Percentiles rank a stretch among this genome's conserved stretches.
phyloP scores from a whole-genome alignment of 2,329 filamentous ascomycete genomes.

The Cladosporium sp. region DNA sequence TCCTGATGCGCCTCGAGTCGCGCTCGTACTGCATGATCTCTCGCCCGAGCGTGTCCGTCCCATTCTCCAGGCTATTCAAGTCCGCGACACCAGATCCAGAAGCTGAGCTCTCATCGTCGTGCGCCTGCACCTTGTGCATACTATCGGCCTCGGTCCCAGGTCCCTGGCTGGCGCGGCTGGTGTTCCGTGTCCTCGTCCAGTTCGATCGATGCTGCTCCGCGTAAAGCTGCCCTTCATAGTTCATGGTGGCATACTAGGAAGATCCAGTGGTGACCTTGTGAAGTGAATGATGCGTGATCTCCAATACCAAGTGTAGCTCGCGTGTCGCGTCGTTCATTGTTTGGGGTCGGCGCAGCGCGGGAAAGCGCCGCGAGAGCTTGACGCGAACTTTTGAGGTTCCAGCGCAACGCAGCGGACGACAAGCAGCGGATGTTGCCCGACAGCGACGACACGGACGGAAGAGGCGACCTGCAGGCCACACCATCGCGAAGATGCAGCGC shows the following conservation, averaged over 20 bases:
- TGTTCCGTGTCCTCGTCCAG: not conserved
- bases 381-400: too few species aligned
- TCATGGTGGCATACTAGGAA: not conserved
- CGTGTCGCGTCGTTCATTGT: too few species aligned
- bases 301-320: too few species aligned
- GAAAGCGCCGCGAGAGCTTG: too few species aligned
- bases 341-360: too few species aligned
- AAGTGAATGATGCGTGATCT: not conserved
- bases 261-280: not conserved
- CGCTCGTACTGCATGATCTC: conserved; percentile 39
- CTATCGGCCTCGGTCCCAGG: not conserved
- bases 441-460: not conserved
- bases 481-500: conserved; percentile 34
- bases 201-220: not conserved
- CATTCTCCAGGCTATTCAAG: conserved; percentile 34
- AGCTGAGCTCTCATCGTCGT: conserved; percentile 17
- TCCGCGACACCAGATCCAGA: conserved; percentile 25
- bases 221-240: conserved; percentile 5
- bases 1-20: conserved; percentile 36
- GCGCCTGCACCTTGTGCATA: conserved; percentile 22
- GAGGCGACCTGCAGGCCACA: not conserved
- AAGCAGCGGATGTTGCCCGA: too few species aligned
- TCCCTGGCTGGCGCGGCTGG: not conserved
- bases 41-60: conserved; percentile 42
- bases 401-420: too few species aligned